Evolutionary conservation across 371 early-diverging fungal species (phyloP), one percentile per base, ranked within the genome.

Genomic region (Apophysomyces ossiformis): DNA sequence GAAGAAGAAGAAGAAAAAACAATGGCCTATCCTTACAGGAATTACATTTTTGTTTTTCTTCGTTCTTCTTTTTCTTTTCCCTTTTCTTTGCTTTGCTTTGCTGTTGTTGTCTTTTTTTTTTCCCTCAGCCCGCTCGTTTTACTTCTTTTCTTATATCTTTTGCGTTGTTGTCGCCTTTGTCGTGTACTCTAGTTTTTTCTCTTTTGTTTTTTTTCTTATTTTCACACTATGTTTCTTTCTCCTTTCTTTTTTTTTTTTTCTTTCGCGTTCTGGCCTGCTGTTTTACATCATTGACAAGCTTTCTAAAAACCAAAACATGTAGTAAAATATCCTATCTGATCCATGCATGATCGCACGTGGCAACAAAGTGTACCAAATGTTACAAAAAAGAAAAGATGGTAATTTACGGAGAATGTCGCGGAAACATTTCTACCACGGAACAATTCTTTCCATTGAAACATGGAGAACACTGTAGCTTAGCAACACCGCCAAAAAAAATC

Each of bases 201-300:
- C 7, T 13, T 45, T 5, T 45, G 37, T 50, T 62, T 32, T 50
- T 62, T 46, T 62, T n/a, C n/a, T n/a, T n/a, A n/a, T n/a, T 47
- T 32, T 62, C 39, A 5, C 13, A 35, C 21, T 5, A 43, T 46
- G n/a, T 13, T 13, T 21, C 37, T 26, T 43, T 60, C 9, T 43
- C 12, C 5, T 18, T 60, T 43, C 9, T 12, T 11, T 60, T 39
- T 60, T 43, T 39, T 12, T 11, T 60, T 39, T 60, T 37, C 6
- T 58, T 58, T 37, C 58, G 7, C 37, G 32, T 26, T 26, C 32
- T 26, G 32, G 32, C 32, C 32, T 26, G 32, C 35, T 58, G 18
- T 35, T 58, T 32, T 43, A 47, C 16, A 18, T 50, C 54, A 32
- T 50, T 50, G 54, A 50, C 54, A 50, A 13, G 8, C 13, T 41